Conservation (phyloP, 2,329 filamentous ascomycete genomes). For the Monilinia fructicola region DNA sequence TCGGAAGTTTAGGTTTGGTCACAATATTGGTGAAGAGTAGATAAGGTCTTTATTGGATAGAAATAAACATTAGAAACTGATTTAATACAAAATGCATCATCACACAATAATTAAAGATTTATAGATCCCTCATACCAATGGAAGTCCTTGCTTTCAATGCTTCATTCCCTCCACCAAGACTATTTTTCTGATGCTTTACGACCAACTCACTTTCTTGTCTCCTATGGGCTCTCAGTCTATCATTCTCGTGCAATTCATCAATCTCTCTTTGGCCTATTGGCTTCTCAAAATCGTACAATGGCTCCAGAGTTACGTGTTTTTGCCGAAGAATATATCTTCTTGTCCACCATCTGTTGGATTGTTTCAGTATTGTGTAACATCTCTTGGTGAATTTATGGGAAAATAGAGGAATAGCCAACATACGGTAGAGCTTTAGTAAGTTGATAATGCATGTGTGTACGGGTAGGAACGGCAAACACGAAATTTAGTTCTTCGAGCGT, state of each 20-base stretch:
- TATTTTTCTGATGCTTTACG: background rate
- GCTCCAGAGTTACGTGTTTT: background rate
- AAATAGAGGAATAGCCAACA: background rate
- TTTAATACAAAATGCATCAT: background rate
- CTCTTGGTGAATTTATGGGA: background rate
- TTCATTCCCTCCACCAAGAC: background rate
- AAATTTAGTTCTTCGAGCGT: slow-evolving; percentile 44
- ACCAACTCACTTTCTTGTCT: background rate
- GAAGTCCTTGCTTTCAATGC: background rate
- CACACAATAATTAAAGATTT: background rate
- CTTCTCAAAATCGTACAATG: slow-evolving; percentile 8
- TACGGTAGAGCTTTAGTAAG: slow-evolving; percentile 34
- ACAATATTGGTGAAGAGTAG: too few relatives aligned
- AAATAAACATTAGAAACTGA: background rate
- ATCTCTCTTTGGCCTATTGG: slow-evolving; percentile 1
- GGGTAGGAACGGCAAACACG: slow-evolving; percentile 46
- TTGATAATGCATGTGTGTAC: slow-evolving; percentile 38
- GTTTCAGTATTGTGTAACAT: background rate
- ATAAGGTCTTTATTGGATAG: background rate
- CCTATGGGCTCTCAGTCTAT: slow-evolving; percentile 3
- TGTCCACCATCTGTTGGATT: slow-evolving; percentile 16
- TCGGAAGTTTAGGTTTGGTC: too few relatives aligned
- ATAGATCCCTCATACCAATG: background rate
- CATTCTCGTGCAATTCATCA: background rate
- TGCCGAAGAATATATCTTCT: slow-evolving; percentile 5